These are phyloP conservation scores for Pseudonitzschia multiseries DNA, from an alignment of 108 stramenopile species.

Conservation along the genomic window DNA sequence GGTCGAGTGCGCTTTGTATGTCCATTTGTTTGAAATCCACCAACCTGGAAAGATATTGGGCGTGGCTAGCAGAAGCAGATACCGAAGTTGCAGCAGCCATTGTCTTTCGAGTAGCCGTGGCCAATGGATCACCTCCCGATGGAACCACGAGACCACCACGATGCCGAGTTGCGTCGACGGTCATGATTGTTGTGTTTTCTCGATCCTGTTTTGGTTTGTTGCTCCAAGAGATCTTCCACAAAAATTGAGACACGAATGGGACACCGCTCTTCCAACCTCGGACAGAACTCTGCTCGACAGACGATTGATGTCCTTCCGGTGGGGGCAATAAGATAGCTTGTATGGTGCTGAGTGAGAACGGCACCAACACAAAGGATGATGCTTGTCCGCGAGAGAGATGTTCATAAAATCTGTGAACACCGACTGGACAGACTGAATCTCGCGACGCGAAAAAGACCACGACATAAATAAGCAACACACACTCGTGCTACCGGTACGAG, in stretches of 20 bases:
- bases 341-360: no score
- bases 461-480: no score
- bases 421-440: no score
- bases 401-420: no score
- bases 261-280: no score
- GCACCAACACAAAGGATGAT: no score
- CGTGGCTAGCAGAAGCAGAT: slow-evolving; percentile 13
- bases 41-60: slow-evolving; percentile 65
- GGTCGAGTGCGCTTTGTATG: slow-evolving; percentile 82
- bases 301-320: no score
- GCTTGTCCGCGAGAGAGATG: no score
- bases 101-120: slow-evolving; percentile 27
- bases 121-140: slow-evolving; percentile 41
- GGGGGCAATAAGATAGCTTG: no score
- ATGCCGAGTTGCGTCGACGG: slow-evolving; percentile 33
- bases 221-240: not conserved
- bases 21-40: slow-evolving; percentile 85
- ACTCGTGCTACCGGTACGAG: no score
- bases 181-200: not conserved
- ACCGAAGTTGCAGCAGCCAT: slow-evolving; percentile 22
- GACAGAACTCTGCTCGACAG: no score
- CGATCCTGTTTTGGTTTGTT: not conserved
- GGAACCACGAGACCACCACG: slow-evolving; percentile 35
- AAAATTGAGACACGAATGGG: not conserved
- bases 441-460: no score